A percentile compares a stretch with the other conserved stretches of the same genome.
phyloP scores from a whole-genome alignment of 257 asterid species.

The Primulina huaijiensis region DNA sequence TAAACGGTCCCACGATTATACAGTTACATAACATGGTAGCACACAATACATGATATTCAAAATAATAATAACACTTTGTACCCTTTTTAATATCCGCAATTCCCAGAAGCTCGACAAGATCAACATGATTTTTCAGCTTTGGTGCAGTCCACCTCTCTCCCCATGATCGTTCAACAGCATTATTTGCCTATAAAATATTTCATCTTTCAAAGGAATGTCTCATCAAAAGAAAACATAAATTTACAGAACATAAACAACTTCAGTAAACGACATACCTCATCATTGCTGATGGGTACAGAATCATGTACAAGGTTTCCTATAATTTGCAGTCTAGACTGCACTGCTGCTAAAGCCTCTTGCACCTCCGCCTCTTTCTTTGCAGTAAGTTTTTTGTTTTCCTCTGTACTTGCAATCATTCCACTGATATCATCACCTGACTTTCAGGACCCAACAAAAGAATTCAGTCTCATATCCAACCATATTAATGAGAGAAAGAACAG shows the following conservation, averaged over 20 bases:
- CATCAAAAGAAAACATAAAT: background rate
- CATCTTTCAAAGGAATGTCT: constrained; percentile 7
- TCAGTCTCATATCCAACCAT: background rate
- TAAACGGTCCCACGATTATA: constrained; percentile 3
- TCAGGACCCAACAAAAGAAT: constrained; percentile 13
- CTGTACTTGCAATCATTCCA: constrained; percentile 45
- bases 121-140: constrained; percentile 86
- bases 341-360: constrained; percentile 63
- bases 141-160: constrained; percentile 71
- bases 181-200: constrained; percentile 53
- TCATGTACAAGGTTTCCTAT: constrained; percentile 97
- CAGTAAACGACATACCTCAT: constrained; percentile 53
- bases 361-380: constrained; percentile 69
- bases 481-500: constrained; percentile 17
- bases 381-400: constrained; percentile 56
- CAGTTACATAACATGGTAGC: background rate
- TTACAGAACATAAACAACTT: constrained; percentile 7
- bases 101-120: constrained; percentile 94
- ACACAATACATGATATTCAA: background rate
- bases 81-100: constrained; percentile 77
- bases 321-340: constrained; percentile 50
- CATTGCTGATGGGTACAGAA: constrained; percentile 72
- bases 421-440: constrained; percentile 68
- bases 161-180: constrained; percentile 69
- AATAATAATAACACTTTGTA: constrained; percentile 6